Evolutionary conservation across 345 rosid genomes (phyloP), one percentile per base, ranked within the genome.

Genomic region (Euphorbia pulcherrima): DNA sequence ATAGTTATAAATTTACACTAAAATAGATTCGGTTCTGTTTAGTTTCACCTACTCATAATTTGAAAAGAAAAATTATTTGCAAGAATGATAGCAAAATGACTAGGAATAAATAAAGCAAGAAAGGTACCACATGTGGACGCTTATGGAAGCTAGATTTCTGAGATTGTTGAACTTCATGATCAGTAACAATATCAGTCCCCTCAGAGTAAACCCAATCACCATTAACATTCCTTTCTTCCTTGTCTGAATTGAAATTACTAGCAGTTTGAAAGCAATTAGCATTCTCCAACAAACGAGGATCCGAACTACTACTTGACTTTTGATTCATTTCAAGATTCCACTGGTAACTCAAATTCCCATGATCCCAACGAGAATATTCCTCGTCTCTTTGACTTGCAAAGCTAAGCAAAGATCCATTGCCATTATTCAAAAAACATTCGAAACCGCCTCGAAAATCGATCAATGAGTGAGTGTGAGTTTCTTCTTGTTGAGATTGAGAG

Each of bases 171-270:
- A 80, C 29, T 16, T 59, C 64, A 61, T 84, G 91, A 26, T 84
- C 92, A 23, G 86, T 71, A 44, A 76, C 73, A 10, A 75, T 68
- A 26, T 21, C 23, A 20, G 83, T 77, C 50, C 81, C 80, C 44
- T 86, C 93, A 8, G 88, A 75, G 74, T 79, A 88, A 53, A 86
- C 62, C 94, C 90, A 92, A 52, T 88, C 85, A 3, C 83, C 85
- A 7, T 68, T 71, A 3, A 82, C 85, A 7, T 68, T 71, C 46
- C 7, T 33, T 33, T 55, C 64, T 60, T 75, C 82, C 24, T 65
- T 81, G 21, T 72, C 68, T 23, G 28, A 28, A 40, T 53, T 76
- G 56, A 67, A 80, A 68, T 66, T 74, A 67, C 69, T 76, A 8
- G 76, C 80, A 47, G 72, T 84, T 61, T 77, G 80, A 61, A 72